Percentiles rank a stretch among this genome's conserved stretches.
phyloP scores from a whole-genome alignment of 495 filamentous ascomycete species.

The Tricharina praecox region DNA sequence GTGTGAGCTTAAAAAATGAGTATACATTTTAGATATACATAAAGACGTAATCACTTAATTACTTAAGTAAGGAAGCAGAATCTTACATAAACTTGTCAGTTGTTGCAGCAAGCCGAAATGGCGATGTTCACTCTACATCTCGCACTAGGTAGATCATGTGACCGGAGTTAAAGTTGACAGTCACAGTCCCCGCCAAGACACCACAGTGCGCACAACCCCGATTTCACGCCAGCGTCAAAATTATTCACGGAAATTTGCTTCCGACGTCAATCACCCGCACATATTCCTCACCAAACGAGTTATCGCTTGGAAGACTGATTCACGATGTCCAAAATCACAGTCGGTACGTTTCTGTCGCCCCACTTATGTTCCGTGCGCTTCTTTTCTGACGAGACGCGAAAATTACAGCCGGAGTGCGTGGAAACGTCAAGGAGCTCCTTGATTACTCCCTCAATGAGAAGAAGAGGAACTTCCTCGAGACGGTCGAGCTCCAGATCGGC shows the following conservation, averaged over 20 bases:
- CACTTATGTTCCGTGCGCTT: neutral
- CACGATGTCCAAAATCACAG: constrained; percentile 76
- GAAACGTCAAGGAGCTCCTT: constrained; percentile 75
- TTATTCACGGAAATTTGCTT: neutral
- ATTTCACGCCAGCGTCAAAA: too few species aligned
- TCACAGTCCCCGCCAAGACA: too few species aligned
- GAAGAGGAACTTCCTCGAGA: constrained; percentile 99
- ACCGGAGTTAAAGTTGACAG: too few species aligned
- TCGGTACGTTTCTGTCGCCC: constrained; percentile 42
- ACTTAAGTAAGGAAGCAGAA: too few species aligned
- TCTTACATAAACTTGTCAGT: too few species aligned
- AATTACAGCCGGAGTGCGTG: constrained; percentile 75
- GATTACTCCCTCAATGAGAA: constrained; percentile 92
- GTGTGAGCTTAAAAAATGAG: too few species aligned
- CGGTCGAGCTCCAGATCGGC: constrained; percentile 89
- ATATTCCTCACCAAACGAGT: constrained; percentile 51
- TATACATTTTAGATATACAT: too few species aligned
- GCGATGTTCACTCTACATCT: too few species aligned
- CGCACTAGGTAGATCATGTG: too few species aligned
- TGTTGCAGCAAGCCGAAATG: too few species aligned
- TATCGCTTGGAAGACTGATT: constrained; percentile 48
- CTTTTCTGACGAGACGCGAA: constrained; percentile 1
- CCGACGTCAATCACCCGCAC: neutral
- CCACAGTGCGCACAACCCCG: too few species aligned
- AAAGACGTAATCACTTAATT: too few species aligned